Evolutionary conservation across 176 grass and related monocot species (phyloP).

Genomic region (Carex cristatella): DNA sequence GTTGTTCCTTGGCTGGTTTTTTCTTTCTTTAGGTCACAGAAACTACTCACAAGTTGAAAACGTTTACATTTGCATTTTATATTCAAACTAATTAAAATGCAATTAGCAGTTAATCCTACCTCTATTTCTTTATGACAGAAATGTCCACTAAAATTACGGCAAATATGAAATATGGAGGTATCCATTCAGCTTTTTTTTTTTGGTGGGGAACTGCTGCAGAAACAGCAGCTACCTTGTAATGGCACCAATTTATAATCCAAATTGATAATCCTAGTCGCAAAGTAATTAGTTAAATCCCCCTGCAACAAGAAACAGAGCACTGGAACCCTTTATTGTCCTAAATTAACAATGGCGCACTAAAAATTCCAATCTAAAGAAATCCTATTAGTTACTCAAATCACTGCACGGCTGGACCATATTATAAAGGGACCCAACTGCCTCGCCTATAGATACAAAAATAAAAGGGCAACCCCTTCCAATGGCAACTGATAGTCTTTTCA

Average conservation of each 20-base stretch:
- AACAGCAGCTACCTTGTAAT: not conserved
- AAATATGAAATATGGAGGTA: not conserved
- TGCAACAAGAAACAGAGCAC: not conserved
- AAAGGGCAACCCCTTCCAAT: constrained; percentile 26
- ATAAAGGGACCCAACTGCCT: constrained; percentile 22
- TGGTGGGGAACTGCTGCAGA: not conserved
- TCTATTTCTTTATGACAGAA: not conserved
- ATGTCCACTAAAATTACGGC: not conserved
- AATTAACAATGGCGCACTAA: not conserved
- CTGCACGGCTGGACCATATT: not conserved
- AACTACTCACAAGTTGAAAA: not conserved
- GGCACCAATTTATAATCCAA: not conserved
- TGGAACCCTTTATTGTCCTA: not conserved
- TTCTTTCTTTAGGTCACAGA: not conserved
- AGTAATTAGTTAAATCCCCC: not conserved
- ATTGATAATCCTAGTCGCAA: not conserved
- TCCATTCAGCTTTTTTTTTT: too few species aligned
- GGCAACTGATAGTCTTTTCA: constrained; percentile 28
- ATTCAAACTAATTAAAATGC: not conserved
- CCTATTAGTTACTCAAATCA: not conserved
- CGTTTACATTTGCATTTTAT: not conserved
- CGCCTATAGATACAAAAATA: not conserved
- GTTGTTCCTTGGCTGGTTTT: not conserved
- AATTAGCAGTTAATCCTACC: not conserved
- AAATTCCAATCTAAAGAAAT: constrained; percentile 5